Base-by-base conservation (phyloP, 2,329 filamentous ascomycete genomes). In the Clonostachys rhizophaga region DNA sequence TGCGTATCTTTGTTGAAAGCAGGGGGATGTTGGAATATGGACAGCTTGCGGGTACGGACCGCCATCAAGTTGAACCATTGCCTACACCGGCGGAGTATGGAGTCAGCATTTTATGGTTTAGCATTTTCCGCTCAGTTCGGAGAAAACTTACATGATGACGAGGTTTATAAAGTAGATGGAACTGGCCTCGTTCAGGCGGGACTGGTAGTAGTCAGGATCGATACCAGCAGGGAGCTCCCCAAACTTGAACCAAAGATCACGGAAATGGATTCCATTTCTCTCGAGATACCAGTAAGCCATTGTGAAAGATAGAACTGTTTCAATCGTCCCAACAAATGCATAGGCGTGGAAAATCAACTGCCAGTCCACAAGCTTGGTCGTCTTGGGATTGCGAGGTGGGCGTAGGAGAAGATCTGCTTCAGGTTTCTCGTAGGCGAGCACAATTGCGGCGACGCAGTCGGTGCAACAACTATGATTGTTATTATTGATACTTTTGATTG, bases 111-210 rank as follows among this genome's bases (percentile, higher is more conserved):
- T 9, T 2, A 4, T 30, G 24, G 24, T 3, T 30, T 30, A 30
- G 24, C 10, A 30, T 10, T 10, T 3, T 8, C 24, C 9, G 24
- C 24, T 30, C 3, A 30, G 24, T 10, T 30, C 3, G 10, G 3
- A 10, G 24, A 30, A 30, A 30, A 9, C 24, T 30, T 30, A 30
- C 86, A 91, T 89, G 43, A 91, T 82, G 3, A 92, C 87, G 20
- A 92, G 69, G 49, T 84, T 91, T 54, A 91, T 79, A 56, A 91
- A 91, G 64, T 91, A 91, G 50, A 92, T 84, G n/a, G 83, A 87
- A 36, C 79, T 85, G 0, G 85, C 86, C 50, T 78, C 74, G 52
- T 84, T 85, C 20, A 86, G 67, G 51, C 79, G 74, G 33, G 69
- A 62, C 0, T 66, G 67, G 56, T 83, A 79, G 47, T 74, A 76